These are phyloP conservation scores for Thamnidium elegans DNA, from an alignment of 192 early-diverging fungal genomes.

Conservation along the genomic window DNA sequence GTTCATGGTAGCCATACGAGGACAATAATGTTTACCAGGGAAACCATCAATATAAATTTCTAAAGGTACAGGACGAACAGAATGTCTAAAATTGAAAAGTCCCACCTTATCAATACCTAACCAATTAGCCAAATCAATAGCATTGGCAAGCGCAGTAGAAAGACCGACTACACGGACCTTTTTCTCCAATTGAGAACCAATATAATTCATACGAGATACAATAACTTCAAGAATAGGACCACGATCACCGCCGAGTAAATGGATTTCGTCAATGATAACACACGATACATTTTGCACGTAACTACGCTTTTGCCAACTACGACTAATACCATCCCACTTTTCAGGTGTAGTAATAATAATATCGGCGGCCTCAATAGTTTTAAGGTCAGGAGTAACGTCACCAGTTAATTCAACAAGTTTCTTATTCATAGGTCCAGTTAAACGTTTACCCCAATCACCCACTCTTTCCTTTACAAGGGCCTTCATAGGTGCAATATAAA, in stretches of 20 bases:
- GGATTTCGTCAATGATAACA: slow-evolving; percentile 98
- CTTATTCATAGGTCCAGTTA: slow-evolving; percentile 72
- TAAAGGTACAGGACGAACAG: slow-evolving; percentile 94
- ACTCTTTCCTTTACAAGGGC: slow-evolving; percentile 96
- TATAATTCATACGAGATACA: slow-evolving; percentile 98
- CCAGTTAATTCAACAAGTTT: slow-evolving; percentile 93
- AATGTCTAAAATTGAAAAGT: slow-evolving; percentile 95
- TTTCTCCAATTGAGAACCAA: slow-evolving; percentile 71
- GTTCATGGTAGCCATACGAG: slow-evolving; percentile 99
- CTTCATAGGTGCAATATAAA: slow-evolving; percentile 98
- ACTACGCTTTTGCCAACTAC: slow-evolving; percentile 85
- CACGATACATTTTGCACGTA: slow-evolving; percentile 87
- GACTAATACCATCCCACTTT: slow-evolving; percentile 98
- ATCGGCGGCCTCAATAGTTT: slow-evolving; percentile 82
- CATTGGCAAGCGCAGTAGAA: slow-evolving; percentile 95
- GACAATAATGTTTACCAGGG: slow-evolving; percentile 95
- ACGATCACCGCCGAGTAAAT: slow-evolving; percentile 93
- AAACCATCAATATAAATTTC: slow-evolving; percentile 98
- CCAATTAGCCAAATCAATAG: slow-evolving; percentile 95
- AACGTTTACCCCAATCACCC: slow-evolving; percentile 85
- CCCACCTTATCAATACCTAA: slow-evolving; percentile 83
- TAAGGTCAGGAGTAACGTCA: slow-evolving; percentile 91
- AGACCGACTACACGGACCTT: slow-evolving; percentile 91
- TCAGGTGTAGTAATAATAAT: slow-evolving; percentile 98
- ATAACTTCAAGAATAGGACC: slow-evolving; percentile 98